Percentiles rank a stretch among this genome's conserved stretches.
Evolutionary conservation across 164 flowering plant genomes (phyloP).

Genomic region (Magnolia changhungtana): DNA sequence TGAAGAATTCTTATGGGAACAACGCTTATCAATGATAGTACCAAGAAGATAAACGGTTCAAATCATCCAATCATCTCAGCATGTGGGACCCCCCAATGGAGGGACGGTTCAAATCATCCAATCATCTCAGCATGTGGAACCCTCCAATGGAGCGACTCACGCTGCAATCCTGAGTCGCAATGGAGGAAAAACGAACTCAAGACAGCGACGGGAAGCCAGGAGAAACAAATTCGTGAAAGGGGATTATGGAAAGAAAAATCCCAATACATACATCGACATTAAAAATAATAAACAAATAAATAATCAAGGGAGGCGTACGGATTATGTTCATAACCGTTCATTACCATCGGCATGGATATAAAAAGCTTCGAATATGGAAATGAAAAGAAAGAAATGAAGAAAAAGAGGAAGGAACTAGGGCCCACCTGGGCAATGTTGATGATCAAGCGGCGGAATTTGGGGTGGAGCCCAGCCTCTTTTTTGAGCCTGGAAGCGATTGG

Average conservation of each 20-base stretch:
- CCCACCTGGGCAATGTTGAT: conserved; percentile 71
- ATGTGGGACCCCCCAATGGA: too few relatives aligned
- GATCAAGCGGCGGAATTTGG: conserved; percentile 65
- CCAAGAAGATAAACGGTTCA: too few relatives aligned
- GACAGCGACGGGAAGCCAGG: not conserved
- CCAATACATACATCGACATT: not conserved
- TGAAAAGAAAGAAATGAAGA: not conserved
- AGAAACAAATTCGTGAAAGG: not conserved
- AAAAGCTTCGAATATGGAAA: not conserved
- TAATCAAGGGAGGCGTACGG: not conserved
- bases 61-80: too few relatives aligned
- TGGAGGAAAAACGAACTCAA: not conserved
- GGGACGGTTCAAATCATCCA: too few relatives aligned
- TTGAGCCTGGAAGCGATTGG: conserved; percentile 71
- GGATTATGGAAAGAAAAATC: not conserved
- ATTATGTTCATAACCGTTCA: too few relatives aligned
- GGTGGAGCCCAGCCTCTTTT: conserved; percentile 60
- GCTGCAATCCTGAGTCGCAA: too few relatives aligned
- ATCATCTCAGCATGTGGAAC: too few relatives aligned
- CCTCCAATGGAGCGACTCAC: too few relatives aligned
- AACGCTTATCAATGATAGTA: too few relatives aligned
- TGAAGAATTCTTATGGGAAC: too few relatives aligned
- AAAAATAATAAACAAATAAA: too few relatives aligned
- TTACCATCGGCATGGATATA: too few relatives aligned
- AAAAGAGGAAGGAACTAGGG: not conserved